A percentile compares a stretch with the other conserved stretches of the same genome.
phyloP scores from a whole-genome alignment of 2,329 filamentous ascomycete genomes.

The Ascochyta clinopodiicola region DNA sequence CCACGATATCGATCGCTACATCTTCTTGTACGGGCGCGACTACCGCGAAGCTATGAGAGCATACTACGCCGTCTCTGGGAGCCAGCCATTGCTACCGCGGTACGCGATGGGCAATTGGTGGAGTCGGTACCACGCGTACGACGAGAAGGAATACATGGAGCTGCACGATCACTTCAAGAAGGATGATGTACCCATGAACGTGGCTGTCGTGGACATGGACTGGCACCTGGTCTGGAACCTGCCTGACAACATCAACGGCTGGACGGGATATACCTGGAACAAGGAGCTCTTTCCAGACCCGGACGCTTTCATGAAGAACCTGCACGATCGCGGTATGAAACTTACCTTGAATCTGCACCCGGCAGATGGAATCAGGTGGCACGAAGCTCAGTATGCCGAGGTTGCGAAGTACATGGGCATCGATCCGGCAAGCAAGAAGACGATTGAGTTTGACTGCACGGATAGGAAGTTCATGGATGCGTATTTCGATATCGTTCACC shows the following conservation, averaged over 20 bases:
- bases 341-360: slow-evolving; percentile 69
- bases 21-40: slow-evolving; percentile 66
- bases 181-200: slow-evolving; percentile 62
- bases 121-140: slow-evolving; percentile 68
- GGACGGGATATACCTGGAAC: slow-evolving; percentile 70
- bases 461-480: slow-evolving; percentile 63
- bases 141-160: slow-evolving; percentile 60
- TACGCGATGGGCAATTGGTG: slow-evolving; percentile 71
- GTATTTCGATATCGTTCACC: slow-evolving; percentile 65
- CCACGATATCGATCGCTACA: slow-evolving; percentile 63
- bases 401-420: slow-evolving; percentile 61
- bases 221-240: slow-evolving; percentile 63
- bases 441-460: slow-evolving; percentile 64
- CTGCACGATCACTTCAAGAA: slow-evolving; percentile 64
- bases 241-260: slow-evolving; percentile 53
- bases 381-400: slow-evolving; percentile 63
- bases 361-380: slow-evolving; percentile 62
- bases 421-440: slow-evolving; percentile 57
- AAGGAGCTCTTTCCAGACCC: slow-evolving; percentile 65
- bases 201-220: slow-evolving; percentile 71
- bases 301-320: slow-evolving; percentile 55
- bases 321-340: slow-evolving; percentile 61
- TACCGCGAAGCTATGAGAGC: slow-evolving; percentile 62
- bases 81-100: slow-evolving; percentile 62
- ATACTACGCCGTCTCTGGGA: slow-evolving; percentile 63